Base-by-base conservation (phyloP, 345 rosid species). In the Xanthoceras sorbifolium region DNA sequence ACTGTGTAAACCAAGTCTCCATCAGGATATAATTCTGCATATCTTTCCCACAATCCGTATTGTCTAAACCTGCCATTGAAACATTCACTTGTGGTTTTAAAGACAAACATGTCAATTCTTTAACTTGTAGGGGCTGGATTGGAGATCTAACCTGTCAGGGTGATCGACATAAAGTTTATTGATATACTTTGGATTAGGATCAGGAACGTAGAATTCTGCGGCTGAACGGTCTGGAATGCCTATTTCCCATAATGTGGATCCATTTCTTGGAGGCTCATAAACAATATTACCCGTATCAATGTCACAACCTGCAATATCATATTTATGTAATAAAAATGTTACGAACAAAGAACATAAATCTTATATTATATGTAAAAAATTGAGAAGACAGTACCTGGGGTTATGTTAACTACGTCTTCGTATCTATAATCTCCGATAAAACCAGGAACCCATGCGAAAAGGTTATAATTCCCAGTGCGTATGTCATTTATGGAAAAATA, bases 11-110 rank as follows among this genome's bases (percentile, higher is more conserved):
- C 86, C 73, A 92, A 72, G 74, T 94, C 98, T 44, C 78, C 84
- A 14, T 85, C 82, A 1, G 97, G 94, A 61, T 91, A 94, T 36
- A 91, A 6, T 34, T 94, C 94, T 60, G 90, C 78, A 3, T 92
- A 94, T 80, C 97, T 90, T 59, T 94, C 98, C 97, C 97, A 94
- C 15, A 94, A 50, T 61, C 98, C 97, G 36, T 92, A 92, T 29
- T 92, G 98, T 78, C 98, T 82, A 59, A 92, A 94, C 85, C 96
- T 92, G 84, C 23, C 17, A 34, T 4, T 20, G 18, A 26, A 72
- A 15, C 31, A 46, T 38, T 38, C 9, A 38, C 9, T 10, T 38
- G 7, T 38, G 42, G 42, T 38, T 38, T 38, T 38, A 8, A 38
- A 38, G 42, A 38, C 9, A 38, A 10, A 38, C 42, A 6, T 38